These are phyloP conservation scores for Zygosaccharomyces rouxii DNA, from an alignment of 805 yeast species.

Conservation along the genomic window DNA sequence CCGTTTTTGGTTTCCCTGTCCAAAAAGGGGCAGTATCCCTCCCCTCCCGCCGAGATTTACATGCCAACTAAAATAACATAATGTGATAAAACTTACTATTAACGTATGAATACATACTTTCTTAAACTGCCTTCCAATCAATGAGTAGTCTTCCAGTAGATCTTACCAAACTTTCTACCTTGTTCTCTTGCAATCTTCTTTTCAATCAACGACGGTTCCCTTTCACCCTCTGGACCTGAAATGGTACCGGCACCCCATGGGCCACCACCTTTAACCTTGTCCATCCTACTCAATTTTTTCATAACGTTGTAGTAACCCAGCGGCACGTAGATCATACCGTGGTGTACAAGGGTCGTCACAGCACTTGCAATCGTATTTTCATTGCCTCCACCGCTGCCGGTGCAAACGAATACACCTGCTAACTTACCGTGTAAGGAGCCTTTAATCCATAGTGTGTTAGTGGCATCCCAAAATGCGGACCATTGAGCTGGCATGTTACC, in stretches of 20 bases:
- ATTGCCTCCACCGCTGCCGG: conserved; percentile 83
- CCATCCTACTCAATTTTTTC: conserved; percentile 49
- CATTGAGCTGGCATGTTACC: conserved; percentile 79
- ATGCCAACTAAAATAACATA: not conserved
- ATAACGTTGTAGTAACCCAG: conserved; percentile 63
- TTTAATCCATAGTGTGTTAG: conserved; percentile 74
- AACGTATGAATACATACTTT: not conserved
- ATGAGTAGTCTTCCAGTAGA: conserved; percentile 29
- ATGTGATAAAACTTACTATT: not conserved
- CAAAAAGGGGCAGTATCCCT: not conserved
- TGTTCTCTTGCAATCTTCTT: conserved; percentile 58
- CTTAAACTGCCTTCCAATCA: conserved; percentile 1
- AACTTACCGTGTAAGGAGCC: conserved; percentile 72
- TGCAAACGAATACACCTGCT: conserved; percentile 66
- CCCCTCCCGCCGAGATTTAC: not conserved
- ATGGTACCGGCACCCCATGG: conserved; percentile 84
- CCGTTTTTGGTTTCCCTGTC: no score
- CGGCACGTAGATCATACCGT: conserved; percentile 77
- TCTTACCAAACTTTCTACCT: conserved; percentile 59
- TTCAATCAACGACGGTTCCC: conserved; percentile 61
- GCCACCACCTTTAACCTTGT: conserved; percentile 72
- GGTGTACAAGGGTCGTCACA: conserved; percentile 65
- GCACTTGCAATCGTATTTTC: conserved; percentile 65
- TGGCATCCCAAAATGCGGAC: conserved; percentile 69
- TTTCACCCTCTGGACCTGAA: conserved; percentile 75